These are phyloP conservation scores for Bruguiera gymnorhiza DNA, from an alignment of 345 rosid species.

Conservation along the genomic window DNA sequence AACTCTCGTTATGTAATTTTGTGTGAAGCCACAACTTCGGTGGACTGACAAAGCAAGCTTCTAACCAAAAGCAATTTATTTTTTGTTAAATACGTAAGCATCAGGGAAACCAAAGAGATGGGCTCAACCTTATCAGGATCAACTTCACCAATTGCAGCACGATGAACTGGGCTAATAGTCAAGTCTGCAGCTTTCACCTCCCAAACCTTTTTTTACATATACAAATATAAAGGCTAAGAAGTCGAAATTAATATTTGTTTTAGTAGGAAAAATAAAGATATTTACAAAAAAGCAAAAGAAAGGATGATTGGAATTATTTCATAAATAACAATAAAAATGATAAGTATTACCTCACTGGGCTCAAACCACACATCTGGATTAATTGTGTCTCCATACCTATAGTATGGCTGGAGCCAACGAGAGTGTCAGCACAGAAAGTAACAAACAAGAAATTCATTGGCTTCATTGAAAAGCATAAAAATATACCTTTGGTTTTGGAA, in stretches of 20 bases:
- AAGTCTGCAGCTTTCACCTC: conserved; percentile 98
- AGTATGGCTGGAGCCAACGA: conserved; percentile 59
- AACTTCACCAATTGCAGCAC: conserved; percentile 81
- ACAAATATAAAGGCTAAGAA: neutral
- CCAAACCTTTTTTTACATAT: conserved; percentile 58
- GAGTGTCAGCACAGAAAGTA: conserved; percentile 6
- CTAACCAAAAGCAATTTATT: neutral
- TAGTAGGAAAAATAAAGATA: neutral
- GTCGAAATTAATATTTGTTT: neutral
- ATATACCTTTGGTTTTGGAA: conserved; percentile 70
- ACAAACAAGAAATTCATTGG: neutral
- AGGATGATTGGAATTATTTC: too few species aligned
- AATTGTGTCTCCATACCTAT: conserved; percentile 55
- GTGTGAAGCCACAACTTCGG: neutral
- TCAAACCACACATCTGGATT: conserved; percentile 96
- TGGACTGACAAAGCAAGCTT: neutral
- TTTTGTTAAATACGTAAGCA: conserved; percentile 1
- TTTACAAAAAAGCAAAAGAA: neutral
- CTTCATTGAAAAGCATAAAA: conserved; percentile 8
- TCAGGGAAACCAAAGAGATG: neutral
- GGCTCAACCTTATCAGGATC: conserved; percentile 74
- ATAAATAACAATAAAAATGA: neutral
- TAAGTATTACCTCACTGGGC: conserved; percentile 66
- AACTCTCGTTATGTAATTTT: too few species aligned
- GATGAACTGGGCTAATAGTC: conserved; percentile 88